phyloP scores from a whole-genome alignment of 768 basidiomycete species.

The Solioccasus polychromus region DNA sequence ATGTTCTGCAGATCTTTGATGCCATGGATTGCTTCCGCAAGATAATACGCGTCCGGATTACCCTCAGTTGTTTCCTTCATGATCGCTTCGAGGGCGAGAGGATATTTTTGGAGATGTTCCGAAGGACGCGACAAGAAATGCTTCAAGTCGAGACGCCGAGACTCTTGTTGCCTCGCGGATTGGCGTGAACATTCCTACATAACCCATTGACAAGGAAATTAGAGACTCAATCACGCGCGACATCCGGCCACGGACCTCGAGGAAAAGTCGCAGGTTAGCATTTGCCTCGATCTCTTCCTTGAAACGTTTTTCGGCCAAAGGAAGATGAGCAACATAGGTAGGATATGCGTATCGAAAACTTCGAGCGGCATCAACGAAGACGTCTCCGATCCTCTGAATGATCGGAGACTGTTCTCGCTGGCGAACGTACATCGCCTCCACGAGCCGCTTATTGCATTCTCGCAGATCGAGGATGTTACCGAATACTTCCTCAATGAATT shows the following conservation, averaged over 20 bases:
- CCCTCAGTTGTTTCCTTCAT: conserved; percentile 76
- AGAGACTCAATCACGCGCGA: background rate
- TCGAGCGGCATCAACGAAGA: conserved; percentile 82
- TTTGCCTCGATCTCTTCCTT: conserved; percentile 86
- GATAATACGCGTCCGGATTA: conserved; percentile 80
- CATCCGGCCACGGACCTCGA: conserved; percentile 57
- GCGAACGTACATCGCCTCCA: conserved; percentile 83
- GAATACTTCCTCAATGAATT: conserved; percentile 89
- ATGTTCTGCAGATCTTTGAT: conserved; percentile 80
- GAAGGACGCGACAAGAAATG: conserved; percentile 60
- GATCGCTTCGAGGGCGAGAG: conserved; percentile 82
- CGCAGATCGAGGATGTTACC: conserved; percentile 87
- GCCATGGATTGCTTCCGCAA: conserved; percentile 79
- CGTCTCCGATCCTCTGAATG: conserved; percentile 82
- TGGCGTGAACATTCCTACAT: conserved; percentile 37
- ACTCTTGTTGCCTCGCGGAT: conserved; percentile 51
- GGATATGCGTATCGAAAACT: conserved; percentile 89
- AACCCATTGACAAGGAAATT: conserved; percentile 2
- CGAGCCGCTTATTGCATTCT: conserved; percentile 75
- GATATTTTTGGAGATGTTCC: conserved; percentile 66
- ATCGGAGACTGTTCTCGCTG: conserved; percentile 81
- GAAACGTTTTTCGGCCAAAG: conserved; percentile 80
- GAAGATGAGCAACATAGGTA: conserved; percentile 79
- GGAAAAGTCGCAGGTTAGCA: conserved; percentile 75
- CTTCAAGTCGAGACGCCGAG: conserved; percentile 59